phyloP scores from a whole-genome alignment of 2,329 filamentous ascomycete species.

The Trichoderma oligosporum region DNA sequence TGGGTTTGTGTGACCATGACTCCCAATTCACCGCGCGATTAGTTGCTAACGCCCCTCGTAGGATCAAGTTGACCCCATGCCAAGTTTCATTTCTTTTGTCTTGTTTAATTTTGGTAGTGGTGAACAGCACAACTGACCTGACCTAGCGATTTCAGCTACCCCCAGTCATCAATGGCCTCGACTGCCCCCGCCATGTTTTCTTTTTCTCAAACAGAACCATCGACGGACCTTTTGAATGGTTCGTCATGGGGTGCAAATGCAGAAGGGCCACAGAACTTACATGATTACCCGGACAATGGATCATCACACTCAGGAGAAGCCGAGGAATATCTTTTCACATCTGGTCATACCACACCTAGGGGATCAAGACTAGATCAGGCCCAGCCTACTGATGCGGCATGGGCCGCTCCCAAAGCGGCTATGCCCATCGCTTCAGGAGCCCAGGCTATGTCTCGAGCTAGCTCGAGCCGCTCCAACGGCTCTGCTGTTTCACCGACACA shows the following conservation, averaged over 20 bases:
- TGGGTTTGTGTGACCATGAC: slow-evolving; percentile 27
- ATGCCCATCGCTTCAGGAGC: slow-evolving; percentile 32
- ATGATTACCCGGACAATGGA: slow-evolving; percentile 49
- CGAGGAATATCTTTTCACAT: slow-evolving; percentile 53
- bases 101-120: slow-evolving; percentile 39
- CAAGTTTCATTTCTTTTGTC: slow-evolving; percentile 34
- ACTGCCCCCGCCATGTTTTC: slow-evolving; percentile 51
- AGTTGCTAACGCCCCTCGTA: slow-evolving; percentile 33
- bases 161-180: slow-evolving; percentile 49
- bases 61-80: slow-evolving; percentile 54
- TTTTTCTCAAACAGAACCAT: slow-evolving; percentile 58
- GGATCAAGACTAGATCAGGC: slow-evolving; percentile 44
- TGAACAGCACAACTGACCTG: slow-evolving; percentile 56
- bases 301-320: slow-evolving; percentile 49
- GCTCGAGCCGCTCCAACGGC: slow-evolving; percentile 38
- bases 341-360: slow-evolving; percentile 53
- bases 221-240: slow-evolving; percentile 52
- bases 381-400: slow-evolving; percentile 48
- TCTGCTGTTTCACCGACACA: slow-evolving; percentile 50
- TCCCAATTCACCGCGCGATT: slow-evolving; percentile 23
- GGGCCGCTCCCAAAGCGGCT: slow-evolving; percentile 41
- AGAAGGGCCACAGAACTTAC: slow-evolving; percentile 60
- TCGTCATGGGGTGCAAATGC: slow-evolving; percentile 54
- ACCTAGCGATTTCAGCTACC: slow-evolving; percentile 55
- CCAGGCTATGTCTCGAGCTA: slow-evolving; percentile 39